Base-by-base conservation (phyloP, 345 rosid genomes). In the Erysimum cheiranthoides region DNA sequence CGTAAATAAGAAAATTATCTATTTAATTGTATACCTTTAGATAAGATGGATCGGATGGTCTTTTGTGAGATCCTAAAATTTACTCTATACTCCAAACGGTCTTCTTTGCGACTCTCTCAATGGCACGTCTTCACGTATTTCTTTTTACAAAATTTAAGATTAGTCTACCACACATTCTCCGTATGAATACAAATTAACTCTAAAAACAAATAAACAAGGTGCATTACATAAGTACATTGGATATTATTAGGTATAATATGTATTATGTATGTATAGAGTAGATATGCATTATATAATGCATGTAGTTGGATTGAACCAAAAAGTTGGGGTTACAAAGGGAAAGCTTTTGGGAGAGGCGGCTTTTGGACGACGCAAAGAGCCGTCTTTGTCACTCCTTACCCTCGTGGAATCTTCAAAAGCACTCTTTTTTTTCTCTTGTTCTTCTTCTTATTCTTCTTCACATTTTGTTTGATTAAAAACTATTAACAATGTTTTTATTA, bases 301-400 rank as follows among this genome's bases (percentile, higher is more conserved):
- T 66, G 73, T 47, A 38, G 61, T 51, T 45, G 75, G 76, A 58
- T 47, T 36, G 80, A 54, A 71, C 61, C 38, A 47, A 65, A 71
- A 77, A 63, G 35, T 63, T 54, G 8, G 66, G 70, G 14, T 67
- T 25, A 4, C 9, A 51, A 39, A 61, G 25, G 64, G 8, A 59
- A 59, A 32, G 61, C 73, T 75, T 75, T 58, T 25, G 30, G n/a
- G 62, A 31, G 73, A 71, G 72, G 62, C 58, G 77, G 64, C 81
- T 72, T 78, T 78, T 78, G 77, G 77, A 36, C 68, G 68, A 71
- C 73, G 73, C 73, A 58, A 71, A 72, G 81, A 59, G 81, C 56
- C 73, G 73, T 49, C 59, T 71, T 43, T 36, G 8, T 39, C 51
- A 40, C 39, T 42, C 17, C 32, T 27, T 74, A n/a, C 21, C 45